These are phyloP conservation scores for Beauveria pseudobassiana DNA, from an alignment of 2,329 filamentous ascomycete species.

Conservation along the genomic window DNA sequence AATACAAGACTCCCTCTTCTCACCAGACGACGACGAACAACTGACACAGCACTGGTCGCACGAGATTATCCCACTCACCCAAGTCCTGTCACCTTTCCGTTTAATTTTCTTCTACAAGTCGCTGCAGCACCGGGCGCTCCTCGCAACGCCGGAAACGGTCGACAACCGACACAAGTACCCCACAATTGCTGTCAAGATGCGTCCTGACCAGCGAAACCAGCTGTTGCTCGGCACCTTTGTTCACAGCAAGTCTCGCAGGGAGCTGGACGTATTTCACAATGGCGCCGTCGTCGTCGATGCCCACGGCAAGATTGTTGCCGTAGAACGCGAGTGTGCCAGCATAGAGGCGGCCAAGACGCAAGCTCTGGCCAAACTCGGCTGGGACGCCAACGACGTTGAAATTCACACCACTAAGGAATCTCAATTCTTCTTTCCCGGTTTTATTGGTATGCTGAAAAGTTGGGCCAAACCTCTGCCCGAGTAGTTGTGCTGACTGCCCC, in stretches of 20 bases:
- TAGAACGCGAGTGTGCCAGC: slow-evolving; percentile 31
- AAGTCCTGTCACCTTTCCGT: background rate
- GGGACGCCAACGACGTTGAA: slow-evolving; percentile 32
- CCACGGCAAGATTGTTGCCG: slow-evolving; percentile 41
- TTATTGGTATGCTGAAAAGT: slow-evolving; percentile 52
- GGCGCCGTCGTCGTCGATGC: slow-evolving; percentile 43
- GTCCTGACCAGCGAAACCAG: slow-evolving; percentile 26
- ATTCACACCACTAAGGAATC: slow-evolving; percentile 33
- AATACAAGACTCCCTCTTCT: background rate
- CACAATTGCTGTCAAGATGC: background rate
- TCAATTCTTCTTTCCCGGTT: slow-evolving; percentile 78
- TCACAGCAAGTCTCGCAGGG: slow-evolving; percentile 39
- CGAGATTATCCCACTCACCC: background rate
- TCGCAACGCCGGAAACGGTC: background rate
- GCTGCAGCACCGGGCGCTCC: background rate
- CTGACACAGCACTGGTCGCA: background rate
- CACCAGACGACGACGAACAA: background rate
- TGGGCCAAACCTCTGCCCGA: background rate
- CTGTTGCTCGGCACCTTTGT: slow-evolving; percentile 50
- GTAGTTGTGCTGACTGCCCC: background rate
- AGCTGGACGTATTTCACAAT: slow-evolving; percentile 45
- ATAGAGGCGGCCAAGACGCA: slow-evolving; percentile 23
- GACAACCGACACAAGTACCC: background rate
- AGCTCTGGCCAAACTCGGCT: slow-evolving; percentile 36
- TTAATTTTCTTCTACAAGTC: background rate